Percentiles rank a stretch among this genome's conserved stretches.
Conservation (phyloP, 176 grass and related monocot species). For the Musa itinerans region DNA sequence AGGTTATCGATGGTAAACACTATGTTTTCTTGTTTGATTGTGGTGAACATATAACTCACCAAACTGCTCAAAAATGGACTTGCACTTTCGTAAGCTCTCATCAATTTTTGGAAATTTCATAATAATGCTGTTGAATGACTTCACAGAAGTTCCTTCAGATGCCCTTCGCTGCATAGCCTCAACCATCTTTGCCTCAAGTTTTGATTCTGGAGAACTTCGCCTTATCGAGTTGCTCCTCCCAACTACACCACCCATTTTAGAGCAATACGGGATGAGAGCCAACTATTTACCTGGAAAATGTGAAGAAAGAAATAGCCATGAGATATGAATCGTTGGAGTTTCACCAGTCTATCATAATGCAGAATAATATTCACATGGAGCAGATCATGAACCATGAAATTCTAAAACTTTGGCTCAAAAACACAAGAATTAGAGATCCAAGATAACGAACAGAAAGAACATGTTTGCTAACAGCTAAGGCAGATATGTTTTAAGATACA, state of each 20-base stretch:
- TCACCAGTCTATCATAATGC: background rate
- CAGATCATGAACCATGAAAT: background rate
- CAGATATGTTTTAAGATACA: too few species aligned
- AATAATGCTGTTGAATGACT: conserved; percentile 67
- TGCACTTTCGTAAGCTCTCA: conserved; percentile 78
- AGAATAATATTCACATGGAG: background rate
- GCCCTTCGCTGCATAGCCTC: conserved; percentile 71
- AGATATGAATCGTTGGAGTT: background rate
- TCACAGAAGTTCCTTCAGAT: conserved; percentile 47
- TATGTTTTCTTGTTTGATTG: background rate
- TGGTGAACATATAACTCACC: conserved; percentile 38
- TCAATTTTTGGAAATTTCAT: conserved; percentile 91
- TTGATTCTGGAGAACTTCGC: conserved; percentile 29
- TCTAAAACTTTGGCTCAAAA: too few species aligned
- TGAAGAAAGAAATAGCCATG: background rate
- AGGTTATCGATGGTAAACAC: background rate
- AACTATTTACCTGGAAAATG: conserved; percentile 10
- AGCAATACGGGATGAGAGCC: background rate
- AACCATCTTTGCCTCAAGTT: conserved; percentile 78
- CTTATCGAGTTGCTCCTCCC: conserved; percentile 36
- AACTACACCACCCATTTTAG: conserved; percentile 57
- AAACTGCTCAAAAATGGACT: conserved; percentile 81
- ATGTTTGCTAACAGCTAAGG: too few species aligned
- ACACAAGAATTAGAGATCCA: too few species aligned
- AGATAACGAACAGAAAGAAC: too few species aligned